Base-by-base conservation (phyloP, 257 asterid species). In the Oldenlandia corymbosa region DNA sequence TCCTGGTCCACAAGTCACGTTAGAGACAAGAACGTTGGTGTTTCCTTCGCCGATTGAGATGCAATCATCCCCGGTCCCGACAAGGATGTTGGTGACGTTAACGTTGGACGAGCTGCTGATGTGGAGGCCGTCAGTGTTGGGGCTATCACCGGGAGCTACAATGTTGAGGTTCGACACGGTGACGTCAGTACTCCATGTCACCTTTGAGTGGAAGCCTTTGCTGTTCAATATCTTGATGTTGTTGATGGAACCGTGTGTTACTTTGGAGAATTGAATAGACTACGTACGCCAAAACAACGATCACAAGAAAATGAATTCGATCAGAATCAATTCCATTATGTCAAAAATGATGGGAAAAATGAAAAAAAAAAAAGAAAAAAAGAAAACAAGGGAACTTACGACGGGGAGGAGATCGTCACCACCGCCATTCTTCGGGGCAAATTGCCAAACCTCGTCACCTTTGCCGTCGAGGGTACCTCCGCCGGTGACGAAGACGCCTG, bases 381-480 rank as follows among this genome's bases (percentile, higher is more conserved):
- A 4, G 9, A 51, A 34, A 7, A 3, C 37, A 34, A n/a, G n/a
- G n/a, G n/a, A 10, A 45, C 71, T 71, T 42, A 75, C 80, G 7
- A 42, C 37, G 0, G 80, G 80, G 20, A 89, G 84, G 45, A 56
- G 80, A 17, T 7, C 23, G 7, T 50, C 5, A 2, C 18, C 27
- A 1, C 55, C 67, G 21, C 65, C 64, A 4, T 61, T 62, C 10
- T 41, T 65, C 1, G 70, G 81, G 2, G 74, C 83, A 5, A 9
- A 81, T 27, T 69, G 23, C 93, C 87, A 88, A 0, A 39, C 36
- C 0, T 43, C 8, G 0, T 30, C 2, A 2, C 97, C 97, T n/a
- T 71, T 78, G 41, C 80, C 97, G 20, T 90, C 72, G 37, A 90
- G 67, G 47, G 86, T 78, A 30, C 95, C 97, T 18, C 78, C 75